These are phyloP conservation scores for Falciphora oryzae DNA, from an alignment of 2,329 filamentous ascomycete species.

Conservation along the genomic window DNA sequence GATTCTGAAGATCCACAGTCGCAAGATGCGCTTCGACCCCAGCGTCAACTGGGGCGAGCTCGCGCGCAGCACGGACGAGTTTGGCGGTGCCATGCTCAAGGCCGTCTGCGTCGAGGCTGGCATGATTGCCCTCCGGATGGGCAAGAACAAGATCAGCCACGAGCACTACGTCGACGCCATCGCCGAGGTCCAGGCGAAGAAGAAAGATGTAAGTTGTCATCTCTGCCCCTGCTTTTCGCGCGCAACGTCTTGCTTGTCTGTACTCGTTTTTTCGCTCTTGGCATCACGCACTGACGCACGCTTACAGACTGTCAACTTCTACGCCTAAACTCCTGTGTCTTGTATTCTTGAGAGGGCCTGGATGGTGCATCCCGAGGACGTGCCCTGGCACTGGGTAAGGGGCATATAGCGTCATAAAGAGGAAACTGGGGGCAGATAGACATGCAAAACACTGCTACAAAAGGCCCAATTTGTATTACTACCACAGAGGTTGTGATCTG, in stretches of 20 bases:
- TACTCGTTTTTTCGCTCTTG: background rate
- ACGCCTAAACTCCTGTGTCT: constrained; percentile 32
- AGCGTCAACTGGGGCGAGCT: constrained; percentile 94
- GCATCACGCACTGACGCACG: constrained; percentile 19
- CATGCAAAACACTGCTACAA: background rate
- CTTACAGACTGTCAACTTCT: constrained; percentile 51
- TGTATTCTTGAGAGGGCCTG: background rate
- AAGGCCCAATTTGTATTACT: background rate
- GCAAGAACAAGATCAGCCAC: constrained; percentile 94
- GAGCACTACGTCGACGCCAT: constrained; percentile 99
- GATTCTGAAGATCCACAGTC: constrained; percentile 93
- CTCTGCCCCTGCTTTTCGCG: background rate
- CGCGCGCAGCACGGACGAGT: constrained; percentile 95
- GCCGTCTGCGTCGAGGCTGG: constrained; percentile 97
- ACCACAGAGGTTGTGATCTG: background rate
- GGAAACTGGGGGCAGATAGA: background rate
- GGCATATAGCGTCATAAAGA: background rate
- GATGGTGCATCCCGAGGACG: background rate
- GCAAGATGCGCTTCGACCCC: constrained; percentile 96
- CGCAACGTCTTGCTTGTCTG: background rate
- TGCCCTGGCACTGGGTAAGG: background rate
- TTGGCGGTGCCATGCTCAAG: constrained; percentile 95
- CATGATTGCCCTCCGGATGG: constrained; percentile 94
- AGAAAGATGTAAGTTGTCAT: constrained; percentile 67
- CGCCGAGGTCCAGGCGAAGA: constrained; percentile 89